These are phyloP conservation scores for Piper longum DNA, from an alignment of 164 flowering plant genomes.

Conservation along the genomic window DNA sequence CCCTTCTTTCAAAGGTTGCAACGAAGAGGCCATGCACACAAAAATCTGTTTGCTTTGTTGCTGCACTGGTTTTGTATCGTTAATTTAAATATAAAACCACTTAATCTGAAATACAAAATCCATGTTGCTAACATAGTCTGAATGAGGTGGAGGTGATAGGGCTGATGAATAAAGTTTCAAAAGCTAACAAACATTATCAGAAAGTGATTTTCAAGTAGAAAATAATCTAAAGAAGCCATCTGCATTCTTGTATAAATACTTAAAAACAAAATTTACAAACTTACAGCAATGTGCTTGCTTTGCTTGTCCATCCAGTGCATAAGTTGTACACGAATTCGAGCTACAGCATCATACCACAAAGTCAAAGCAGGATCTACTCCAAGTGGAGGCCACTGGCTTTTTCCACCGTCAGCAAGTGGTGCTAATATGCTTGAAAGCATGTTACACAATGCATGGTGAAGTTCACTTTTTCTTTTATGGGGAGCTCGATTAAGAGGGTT, in stretches of 20 bases:
- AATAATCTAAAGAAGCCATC: not conserved
- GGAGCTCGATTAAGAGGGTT: constrained; percentile 92
- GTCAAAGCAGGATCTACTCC: constrained; percentile 87
- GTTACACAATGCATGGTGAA: constrained; percentile 90
- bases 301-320: constrained; percentile 98
- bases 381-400: constrained; percentile 93
- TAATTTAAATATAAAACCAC: too few species aligned
- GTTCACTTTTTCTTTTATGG: constrained; percentile 93
- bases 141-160: not conserved
- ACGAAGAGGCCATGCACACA: too few species aligned
- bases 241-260: not conserved
- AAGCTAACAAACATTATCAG: not conserved
- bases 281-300: constrained; percentile 91
- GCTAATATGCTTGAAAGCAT: constrained; percentile 98
- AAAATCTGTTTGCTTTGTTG: too few species aligned
- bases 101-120: too few species aligned
- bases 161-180: not conserved
- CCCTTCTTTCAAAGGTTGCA: too few species aligned
- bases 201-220: too few species aligned
- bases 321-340: constrained; percentile 68
- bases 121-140: too few species aligned
- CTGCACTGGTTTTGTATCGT: too few species aligned
- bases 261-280: constrained; percentile 11
- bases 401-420: constrained; percentile 95
- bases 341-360: constrained; percentile 97